Percentiles rank a stretch among this genome's conserved stretches.
Evolutionary conservation across 441 rosid genomes (phyloP).

Genomic region (Viola pubescens): DNA sequence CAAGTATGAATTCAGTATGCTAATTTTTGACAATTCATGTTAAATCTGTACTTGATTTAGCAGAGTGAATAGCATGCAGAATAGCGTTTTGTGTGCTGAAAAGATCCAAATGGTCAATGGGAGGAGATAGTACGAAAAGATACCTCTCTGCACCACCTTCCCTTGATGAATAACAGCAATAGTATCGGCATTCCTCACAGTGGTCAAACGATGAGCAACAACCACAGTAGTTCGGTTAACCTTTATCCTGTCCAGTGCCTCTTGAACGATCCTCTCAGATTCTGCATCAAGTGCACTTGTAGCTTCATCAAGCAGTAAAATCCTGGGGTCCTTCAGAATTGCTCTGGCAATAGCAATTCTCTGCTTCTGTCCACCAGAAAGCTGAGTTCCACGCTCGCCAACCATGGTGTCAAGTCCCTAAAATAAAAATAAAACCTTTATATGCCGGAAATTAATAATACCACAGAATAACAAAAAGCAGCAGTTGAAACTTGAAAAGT

Average conservation of each 20-base stretch:
- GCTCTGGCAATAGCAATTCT: slow-evolving; percentile 85
- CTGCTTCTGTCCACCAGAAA: slow-evolving; percentile 85
- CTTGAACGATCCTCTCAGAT: slow-evolving; percentile 67
- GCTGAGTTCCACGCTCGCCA: slow-evolving; percentile 79
- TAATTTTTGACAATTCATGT: too few relatives aligned
- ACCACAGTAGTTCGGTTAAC: slow-evolving; percentile 59
- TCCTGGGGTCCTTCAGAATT: slow-evolving; percentile 57
- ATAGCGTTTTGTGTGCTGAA: too few relatives aligned
- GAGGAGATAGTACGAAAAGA: neutral
- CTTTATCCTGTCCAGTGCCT: slow-evolving; percentile 68
- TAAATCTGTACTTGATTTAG: too few relatives aligned
- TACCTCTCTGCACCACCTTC: slow-evolving; percentile 67
- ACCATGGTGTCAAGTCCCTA: slow-evolving; percentile 80
- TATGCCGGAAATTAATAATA: too few relatives aligned
- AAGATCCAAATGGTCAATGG: neutral
- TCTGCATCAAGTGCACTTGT: slow-evolving; percentile 82
- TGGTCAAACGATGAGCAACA: slow-evolving; percentile 72
- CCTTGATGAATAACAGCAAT: slow-evolving; percentile 70
- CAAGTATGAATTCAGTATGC: neutral
- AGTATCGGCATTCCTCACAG: slow-evolving; percentile 49
- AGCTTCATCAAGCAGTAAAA: slow-evolving; percentile 74
- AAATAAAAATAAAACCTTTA: too few relatives aligned
- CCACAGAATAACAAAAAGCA: too few relatives aligned
- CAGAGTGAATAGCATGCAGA: too few relatives aligned
- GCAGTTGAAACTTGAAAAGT: too few relatives aligned